Evolutionary conservation across 2,329 filamentous ascomycete species (phyloP).

Genomic region (Fusarium penzigii): DNA sequence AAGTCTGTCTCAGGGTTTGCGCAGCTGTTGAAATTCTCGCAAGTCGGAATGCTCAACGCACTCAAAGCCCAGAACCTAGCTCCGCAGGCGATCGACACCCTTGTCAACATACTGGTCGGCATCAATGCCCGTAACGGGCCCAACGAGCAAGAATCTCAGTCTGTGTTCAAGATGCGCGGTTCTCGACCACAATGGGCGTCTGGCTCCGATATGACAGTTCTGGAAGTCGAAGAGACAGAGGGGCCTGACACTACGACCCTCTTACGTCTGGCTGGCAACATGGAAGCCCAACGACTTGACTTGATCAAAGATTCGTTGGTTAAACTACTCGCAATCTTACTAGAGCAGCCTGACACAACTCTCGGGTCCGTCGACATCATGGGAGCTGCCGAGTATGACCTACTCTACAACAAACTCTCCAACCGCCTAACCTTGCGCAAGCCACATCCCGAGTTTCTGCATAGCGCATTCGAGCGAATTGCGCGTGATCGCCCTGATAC

Average conservation of each 20-base stretch:
- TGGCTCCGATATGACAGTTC: conserved; percentile 2
- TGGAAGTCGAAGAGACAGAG: conserved; percentile 1
- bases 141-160: not conserved
- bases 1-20: not conserved
- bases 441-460: conserved; percentile 1
- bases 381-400: not conserved
- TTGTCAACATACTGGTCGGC: conserved; percentile 15
- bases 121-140: not conserved
- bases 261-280: conserved; percentile 3
- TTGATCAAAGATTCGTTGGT: conserved; percentile 9
- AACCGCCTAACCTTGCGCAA: not conserved
- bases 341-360: not conserved
- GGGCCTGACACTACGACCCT: not conserved
- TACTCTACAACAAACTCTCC: conserved; percentile 3
- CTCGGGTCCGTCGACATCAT: conserved; percentile 1
- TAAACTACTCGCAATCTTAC: not conserved
- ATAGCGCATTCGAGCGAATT: conserved; percentile 6
- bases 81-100: conserved; percentile 13
- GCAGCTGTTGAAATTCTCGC: conserved; percentile 20
- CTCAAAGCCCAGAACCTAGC: not conserved
- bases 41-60: conserved; percentile 25
- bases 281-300: not conserved
- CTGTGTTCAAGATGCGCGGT: not conserved
- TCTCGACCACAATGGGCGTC: conserved; percentile 7
- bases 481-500: not conserved